These are phyloP conservation scores for Sporothrix sp. DNA, from an alignment of 2,329 filamentous ascomycete genomes.

Conservation along the genomic window DNA sequence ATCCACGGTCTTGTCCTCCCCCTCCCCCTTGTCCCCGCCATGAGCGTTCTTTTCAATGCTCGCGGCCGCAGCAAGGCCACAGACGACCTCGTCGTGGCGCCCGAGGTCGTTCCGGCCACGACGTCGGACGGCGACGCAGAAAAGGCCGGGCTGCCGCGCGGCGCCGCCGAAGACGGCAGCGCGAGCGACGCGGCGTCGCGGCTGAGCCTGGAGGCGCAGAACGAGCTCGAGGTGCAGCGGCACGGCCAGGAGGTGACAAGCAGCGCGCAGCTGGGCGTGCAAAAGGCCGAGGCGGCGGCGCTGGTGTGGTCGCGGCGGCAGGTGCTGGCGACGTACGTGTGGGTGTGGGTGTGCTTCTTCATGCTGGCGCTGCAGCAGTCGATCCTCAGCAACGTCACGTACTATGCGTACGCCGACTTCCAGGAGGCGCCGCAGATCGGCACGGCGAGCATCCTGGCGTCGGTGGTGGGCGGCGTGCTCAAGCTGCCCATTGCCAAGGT, in stretches of 20 bases:
- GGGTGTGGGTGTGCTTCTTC: conserved; percentile 34
- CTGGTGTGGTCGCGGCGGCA: conserved; percentile 33
- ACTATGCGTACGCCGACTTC: conserved; percentile 43
- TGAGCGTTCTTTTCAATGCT: conserved; percentile 10
- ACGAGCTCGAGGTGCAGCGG: conserved; percentile 15
- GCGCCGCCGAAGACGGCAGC: neutral
- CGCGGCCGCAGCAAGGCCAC: conserved; percentile 7
- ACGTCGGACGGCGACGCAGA: too few species aligned
- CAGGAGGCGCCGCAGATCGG: conserved; percentile 43
- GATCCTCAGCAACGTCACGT: conserved; percentile 31
- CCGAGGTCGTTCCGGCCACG: too few species aligned
- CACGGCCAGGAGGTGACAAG: conserved; percentile 12
- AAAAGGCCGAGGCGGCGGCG: conserved; percentile 39
- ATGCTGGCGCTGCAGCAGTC: conserved; percentile 30
- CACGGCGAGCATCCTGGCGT: conserved; percentile 44
- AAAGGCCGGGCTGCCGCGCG: too few species aligned
- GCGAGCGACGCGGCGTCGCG: conserved; percentile 2
- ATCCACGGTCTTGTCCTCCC: too few species aligned
- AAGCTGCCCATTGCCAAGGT: conserved; percentile 59
- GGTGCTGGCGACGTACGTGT: conserved; percentile 25
- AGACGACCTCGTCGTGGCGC: conserved; percentile 1
- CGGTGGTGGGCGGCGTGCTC: conserved; percentile 47
- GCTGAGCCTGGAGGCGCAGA: conserved; percentile 14
- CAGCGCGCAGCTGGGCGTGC: conserved; percentile 34
- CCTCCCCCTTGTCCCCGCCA: neutral